Percentiles rank a stretch among this genome's conserved stretches.
Conservation (phyloP, 2,329 filamentous ascomycete genomes). For the Penicillium sp. region DNA sequence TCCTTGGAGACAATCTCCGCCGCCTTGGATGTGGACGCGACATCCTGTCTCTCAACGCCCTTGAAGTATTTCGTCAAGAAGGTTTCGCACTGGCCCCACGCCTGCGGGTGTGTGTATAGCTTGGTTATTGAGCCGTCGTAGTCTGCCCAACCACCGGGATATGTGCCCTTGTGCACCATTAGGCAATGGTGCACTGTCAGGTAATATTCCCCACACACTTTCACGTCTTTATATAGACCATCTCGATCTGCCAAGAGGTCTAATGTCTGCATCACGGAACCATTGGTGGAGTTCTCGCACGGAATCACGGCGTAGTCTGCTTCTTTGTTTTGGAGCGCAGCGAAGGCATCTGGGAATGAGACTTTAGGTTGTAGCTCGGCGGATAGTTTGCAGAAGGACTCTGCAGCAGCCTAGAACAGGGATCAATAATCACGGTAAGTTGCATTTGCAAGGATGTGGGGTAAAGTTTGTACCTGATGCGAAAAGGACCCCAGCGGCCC, state of each 20-base stretch:
- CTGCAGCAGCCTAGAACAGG: constrained; percentile 52
- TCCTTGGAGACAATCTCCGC: constrained; percentile 70
- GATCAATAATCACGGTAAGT: constrained; percentile 3
- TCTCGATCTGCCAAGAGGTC: constrained; percentile 81
- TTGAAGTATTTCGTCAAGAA: constrained; percentile 72
- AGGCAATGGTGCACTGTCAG: constrained; percentile 87
- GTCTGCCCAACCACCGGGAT: constrained; percentile 19
- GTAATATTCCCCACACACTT: constrained; percentile 80
- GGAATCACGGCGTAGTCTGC: constrained; percentile 78
- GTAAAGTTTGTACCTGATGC: constrained; percentile 57
- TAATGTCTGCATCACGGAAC: constrained; percentile 84
- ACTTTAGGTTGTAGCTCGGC: constrained; percentile 36
- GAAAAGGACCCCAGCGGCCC: constrained; percentile 67
- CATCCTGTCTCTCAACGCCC: constrained; percentile 76
- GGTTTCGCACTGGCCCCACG: constrained; percentile 81
- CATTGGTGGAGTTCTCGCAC: constrained; percentile 95
- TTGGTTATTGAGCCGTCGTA: constrained; percentile 64
- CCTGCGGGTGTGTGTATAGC: constrained; percentile 92
- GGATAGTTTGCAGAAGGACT: constrained; percentile 45
- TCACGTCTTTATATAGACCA: constrained; percentile 63
- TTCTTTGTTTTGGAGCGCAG: constrained; percentile 66
- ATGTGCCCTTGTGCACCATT: constrained; percentile 51
- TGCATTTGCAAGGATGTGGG: constrained; percentile 24
- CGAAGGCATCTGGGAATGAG: constrained; percentile 67
- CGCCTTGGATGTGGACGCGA: constrained; percentile 79